Evolutionary conservation across 2,329 filamentous ascomycete genomes (phyloP).

Genomic region (Nannizziopsis barbatae): DNA sequence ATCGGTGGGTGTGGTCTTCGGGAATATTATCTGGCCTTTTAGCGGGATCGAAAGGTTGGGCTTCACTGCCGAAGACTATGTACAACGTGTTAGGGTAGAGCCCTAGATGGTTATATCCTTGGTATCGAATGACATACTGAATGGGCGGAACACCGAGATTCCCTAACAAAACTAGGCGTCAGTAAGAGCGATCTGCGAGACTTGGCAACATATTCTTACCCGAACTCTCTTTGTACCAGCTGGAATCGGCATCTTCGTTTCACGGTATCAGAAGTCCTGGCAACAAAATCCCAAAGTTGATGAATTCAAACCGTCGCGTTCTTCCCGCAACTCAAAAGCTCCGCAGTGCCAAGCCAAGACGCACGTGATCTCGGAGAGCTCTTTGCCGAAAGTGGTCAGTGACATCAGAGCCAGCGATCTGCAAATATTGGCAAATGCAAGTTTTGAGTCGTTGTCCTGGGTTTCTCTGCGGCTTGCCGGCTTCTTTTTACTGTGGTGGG

Average conservation of each 20-base stretch:
- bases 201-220: slow-evolving; percentile 21
- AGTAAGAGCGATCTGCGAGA: slow-evolving; percentile 13
- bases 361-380: slow-evolving; percentile 6
- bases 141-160: slow-evolving; percentile 38
- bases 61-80: slow-evolving; percentile 70
- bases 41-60: slow-evolving; percentile 63
- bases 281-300: not conserved
- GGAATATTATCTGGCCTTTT: slow-evolving; percentile 66
- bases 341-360: not conserved
- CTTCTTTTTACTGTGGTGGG: too few species aligned
- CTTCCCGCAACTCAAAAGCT: not conserved
- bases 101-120: not conserved
- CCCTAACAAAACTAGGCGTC: slow-evolving; percentile 25
- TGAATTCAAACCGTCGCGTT: not conserved
- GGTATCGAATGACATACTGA: slow-evolving; percentile 24
- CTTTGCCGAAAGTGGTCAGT: not conserved
- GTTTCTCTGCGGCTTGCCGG: too few species aligned
- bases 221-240: slow-evolving; percentile 45
- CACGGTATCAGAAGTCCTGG: not conserved
- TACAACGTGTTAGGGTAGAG: slow-evolving; percentile 39
- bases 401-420: not conserved
- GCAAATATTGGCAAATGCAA: too few species aligned
- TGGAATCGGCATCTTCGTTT: slow-evolving; percentile 40
- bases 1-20: slow-evolving; percentile 89
- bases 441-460: too few species aligned